A percentile compares a stretch with the other conserved stretches of the same genome.
Conservation (phyloP, 2,329 filamentous ascomycete genomes). For the Hymenotorrendiella dingleyae region DNA sequence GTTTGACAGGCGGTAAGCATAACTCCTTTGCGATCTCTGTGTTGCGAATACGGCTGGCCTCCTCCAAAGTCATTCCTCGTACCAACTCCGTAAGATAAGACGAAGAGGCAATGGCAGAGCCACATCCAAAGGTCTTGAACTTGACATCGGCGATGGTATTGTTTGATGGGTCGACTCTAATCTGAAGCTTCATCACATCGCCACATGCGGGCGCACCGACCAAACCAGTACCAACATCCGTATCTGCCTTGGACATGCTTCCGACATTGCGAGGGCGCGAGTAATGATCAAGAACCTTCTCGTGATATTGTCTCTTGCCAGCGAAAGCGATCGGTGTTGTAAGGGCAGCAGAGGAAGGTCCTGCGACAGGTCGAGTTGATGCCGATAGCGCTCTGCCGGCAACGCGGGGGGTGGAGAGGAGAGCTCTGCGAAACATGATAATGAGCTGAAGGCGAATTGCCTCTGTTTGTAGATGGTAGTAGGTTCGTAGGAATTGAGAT, state of each 20-base stretch:
- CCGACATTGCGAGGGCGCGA: slow-evolving; percentile 73
- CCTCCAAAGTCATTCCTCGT: slow-evolving; percentile 90
- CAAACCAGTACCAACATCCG: slow-evolving; percentile 82
- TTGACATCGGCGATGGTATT: slow-evolving; percentile 91
- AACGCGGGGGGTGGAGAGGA: slow-evolving; percentile 25
- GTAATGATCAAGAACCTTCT: slow-evolving; percentile 70
- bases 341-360: slow-evolving; percentile 18
- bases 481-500: slow-evolving; percentile 2
- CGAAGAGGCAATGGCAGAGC: slow-evolving; percentile 87
- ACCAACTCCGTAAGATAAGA: slow-evolving; percentile 94
- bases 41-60: slow-evolving; percentile 88
- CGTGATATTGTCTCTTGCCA: slow-evolving; percentile 30
- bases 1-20: slow-evolving; percentile 79
- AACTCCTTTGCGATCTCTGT: slow-evolving; percentile 98
- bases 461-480: background rate
- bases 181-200: slow-evolving; percentile 92
- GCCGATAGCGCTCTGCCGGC: slow-evolving; percentile 27
- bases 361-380: slow-evolving; percentile 19
- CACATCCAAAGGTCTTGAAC: slow-evolving; percentile 97
- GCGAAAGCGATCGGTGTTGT: slow-evolving; percentile 21
- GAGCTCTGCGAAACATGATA: slow-evolving; percentile 29
- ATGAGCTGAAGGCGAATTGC: background rate
- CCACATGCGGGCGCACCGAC: slow-evolving; percentile 87
- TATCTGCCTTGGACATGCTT: slow-evolving; percentile 71
- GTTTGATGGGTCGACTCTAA: slow-evolving; percentile 80